phyloP scores from a whole-genome alignment of 148 eudicot species.

The Pharnaceum exiguum region DNA sequence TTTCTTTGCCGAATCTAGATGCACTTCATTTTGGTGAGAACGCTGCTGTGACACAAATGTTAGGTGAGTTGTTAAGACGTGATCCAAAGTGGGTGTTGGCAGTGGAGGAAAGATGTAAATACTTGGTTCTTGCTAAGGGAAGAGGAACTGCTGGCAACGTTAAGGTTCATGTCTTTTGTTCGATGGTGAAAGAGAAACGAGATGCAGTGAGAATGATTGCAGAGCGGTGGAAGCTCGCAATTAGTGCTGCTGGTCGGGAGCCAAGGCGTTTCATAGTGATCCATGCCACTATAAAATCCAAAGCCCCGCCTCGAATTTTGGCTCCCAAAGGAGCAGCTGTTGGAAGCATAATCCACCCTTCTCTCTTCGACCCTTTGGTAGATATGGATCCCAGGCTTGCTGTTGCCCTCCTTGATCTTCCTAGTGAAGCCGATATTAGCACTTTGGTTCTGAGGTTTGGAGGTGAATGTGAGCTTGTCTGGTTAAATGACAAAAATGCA shows the following conservation, averaged over 20 bases:
- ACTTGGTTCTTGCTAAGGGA: conserved; percentile 69
- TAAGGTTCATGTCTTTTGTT: conserved; percentile 83
- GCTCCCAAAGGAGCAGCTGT: conserved; percentile 49
- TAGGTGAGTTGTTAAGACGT: conserved; percentile 59
- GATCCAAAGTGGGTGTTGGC: conserved; percentile 90
- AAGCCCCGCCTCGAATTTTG: conserved; percentile 68
- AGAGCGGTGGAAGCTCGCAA: conserved; percentile 86
- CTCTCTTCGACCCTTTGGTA: conserved; percentile 55
- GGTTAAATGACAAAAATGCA: conserved; percentile 98
- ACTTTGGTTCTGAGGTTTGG: conserved; percentile 89
- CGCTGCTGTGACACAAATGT: conserved; percentile 52
- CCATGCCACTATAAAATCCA: conserved; percentile 72
- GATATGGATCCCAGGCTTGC: conserved; percentile 96
- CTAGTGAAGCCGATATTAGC: conserved; percentile 85
- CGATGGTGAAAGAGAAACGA: conserved; percentile 80
- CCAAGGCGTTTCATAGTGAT: conserved; percentile 77
- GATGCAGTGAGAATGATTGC: conserved; percentile 86
- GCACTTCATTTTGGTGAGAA: conserved; percentile 73
- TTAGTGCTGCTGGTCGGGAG: conserved; percentile 90
- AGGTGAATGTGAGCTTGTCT: conserved; percentile 93
- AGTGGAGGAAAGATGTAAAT: conserved; percentile 87
- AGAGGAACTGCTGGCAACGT: conserved; percentile 44
- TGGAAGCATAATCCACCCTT: conserved; percentile 37
- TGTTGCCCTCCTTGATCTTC: conserved; percentile 79
- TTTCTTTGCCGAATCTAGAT: conserved; percentile 57